A percentile compares a stretch with the other conserved stretches of the same genome.
Evolutionary conservation across 306 rosid genomes (phyloP).

Genomic region (Gillenia trifoliata): DNA sequence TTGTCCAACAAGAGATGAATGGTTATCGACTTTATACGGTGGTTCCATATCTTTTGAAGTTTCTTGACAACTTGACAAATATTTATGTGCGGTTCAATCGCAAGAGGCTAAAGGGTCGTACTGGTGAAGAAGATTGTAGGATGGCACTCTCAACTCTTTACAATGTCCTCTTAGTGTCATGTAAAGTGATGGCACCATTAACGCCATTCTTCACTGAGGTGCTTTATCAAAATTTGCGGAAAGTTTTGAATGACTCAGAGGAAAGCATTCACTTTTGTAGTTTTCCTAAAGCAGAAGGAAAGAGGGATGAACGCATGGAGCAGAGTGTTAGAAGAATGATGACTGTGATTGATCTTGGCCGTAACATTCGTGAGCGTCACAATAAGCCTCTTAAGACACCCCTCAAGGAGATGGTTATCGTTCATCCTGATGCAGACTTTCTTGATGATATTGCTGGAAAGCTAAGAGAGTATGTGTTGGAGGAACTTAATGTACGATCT

Average conservation of each 20-base stretch:
- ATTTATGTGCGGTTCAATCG: constrained; percentile 94
- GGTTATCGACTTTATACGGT: constrained; percentile 87
- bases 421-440: constrained; percentile 85
- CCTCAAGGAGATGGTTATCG: constrained; percentile 62
- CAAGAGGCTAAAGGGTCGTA: constrained; percentile 97
- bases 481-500: constrained; percentile 81
- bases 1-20: constrained; percentile 91
- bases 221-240: constrained; percentile 86
- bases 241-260: constrained; percentile 59
- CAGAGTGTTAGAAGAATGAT: constrained; percentile 89
- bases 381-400: constrained; percentile 33
- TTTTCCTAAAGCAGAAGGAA: constrained; percentile 77
- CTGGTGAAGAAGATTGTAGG: constrained; percentile 92
- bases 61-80: constrained; percentile 93
- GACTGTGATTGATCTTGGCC: constrained; percentile 90
- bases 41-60: constrained; percentile 92
- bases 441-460: constrained; percentile 86
- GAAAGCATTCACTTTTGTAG: constrained; percentile 87
- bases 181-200: constrained; percentile 98
- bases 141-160: constrained; percentile 87
- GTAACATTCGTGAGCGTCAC: constrained; percentile 93
- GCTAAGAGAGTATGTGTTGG: constrained; percentile 83
- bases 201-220: constrained; percentile 96
- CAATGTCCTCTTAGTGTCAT: constrained; percentile 78
- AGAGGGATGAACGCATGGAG: constrained; percentile 87